phyloP scores from a whole-genome alignment of 805 yeast genomes.

The Spathaspora boniae region DNA sequence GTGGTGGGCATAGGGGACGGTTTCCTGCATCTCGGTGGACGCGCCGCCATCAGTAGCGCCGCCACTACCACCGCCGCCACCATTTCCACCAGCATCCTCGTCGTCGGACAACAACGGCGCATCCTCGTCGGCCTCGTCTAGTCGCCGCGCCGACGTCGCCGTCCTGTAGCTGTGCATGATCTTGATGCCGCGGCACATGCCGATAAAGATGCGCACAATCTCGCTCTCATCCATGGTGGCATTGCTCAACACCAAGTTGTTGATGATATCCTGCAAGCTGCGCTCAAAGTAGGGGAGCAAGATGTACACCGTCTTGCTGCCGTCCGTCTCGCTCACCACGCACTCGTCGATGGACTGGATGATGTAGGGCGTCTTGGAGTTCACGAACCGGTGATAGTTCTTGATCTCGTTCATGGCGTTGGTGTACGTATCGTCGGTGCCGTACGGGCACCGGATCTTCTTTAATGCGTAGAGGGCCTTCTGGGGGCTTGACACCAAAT shows the following conservation, averaged over 20 bases:
- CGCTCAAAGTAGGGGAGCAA: slow-evolving; percentile 71
- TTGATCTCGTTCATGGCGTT: slow-evolving; percentile 76
- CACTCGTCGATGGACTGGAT: slow-evolving; percentile 68
- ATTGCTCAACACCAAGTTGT: slow-evolving; percentile 55
- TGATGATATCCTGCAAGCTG: slow-evolving; percentile 79
- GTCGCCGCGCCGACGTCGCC: slow-evolving; percentile 7
- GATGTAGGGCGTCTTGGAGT: slow-evolving; percentile 57
- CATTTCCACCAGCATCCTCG: slow-evolving; percentile 25
- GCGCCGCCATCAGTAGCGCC: slow-evolving; percentile 10
- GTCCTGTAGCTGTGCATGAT: slow-evolving; percentile 64
- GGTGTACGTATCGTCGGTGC: slow-evolving; percentile 57
- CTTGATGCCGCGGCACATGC: slow-evolving; percentile 70
- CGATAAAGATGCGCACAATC: slow-evolving; percentile 58
- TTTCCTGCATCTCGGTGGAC: background rate
- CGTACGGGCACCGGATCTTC: slow-evolving; percentile 84
- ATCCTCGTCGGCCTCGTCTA: slow-evolving; percentile 25
- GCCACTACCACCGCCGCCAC: slow-evolving; percentile 27
- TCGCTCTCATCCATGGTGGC: slow-evolving; percentile 57
- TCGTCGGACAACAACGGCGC: slow-evolving; percentile 19
- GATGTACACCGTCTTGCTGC: slow-evolving; percentile 73
- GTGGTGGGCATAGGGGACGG: slow-evolving; percentile 72
- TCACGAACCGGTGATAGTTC: slow-evolving; percentile 63
- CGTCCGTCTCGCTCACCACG: slow-evolving; percentile 71
- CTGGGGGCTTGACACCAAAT: slow-evolving; percentile 55
- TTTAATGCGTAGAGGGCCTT: slow-evolving; percentile 66